Base-by-base conservation (phyloP, 257 asterid species). In the Solanum dulcamara region DNA sequence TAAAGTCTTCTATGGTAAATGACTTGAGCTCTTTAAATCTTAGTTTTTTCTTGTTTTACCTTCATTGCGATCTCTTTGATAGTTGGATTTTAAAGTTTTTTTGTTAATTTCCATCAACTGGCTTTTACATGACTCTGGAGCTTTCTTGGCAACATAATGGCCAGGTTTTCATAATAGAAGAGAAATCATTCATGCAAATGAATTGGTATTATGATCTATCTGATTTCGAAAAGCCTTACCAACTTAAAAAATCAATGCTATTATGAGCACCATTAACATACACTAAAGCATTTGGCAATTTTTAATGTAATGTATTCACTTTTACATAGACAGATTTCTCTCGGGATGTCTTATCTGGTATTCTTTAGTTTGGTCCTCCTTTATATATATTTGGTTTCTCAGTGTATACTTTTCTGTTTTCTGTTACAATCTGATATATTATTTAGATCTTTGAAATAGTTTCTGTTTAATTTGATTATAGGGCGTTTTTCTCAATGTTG, bases 401-500 rank as follows among this genome's bases (percentile, higher is more conserved):
- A 46, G 10, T 46, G 42, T 28, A 9, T 46, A 4, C 28, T 46
- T 46, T 77, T 46, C 40, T 77, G 59, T 46, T 77, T 77, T 77
- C 82, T 46, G 5, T 77, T 46, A 28, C 24, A 77, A 44, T 75
- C n/a, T 26, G 81, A 26, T 50, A 14, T 46, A 77, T 15, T 46
- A 35, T 77, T 15, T 71, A 87, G 46, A 33, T 67, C 79, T 86
- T 70, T 86, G 85, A 72, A 85, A 75, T 80, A 81, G 71, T 74
- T 86, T 38, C 68, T 44, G 28, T 66, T 67, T 85, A 38, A 84
- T 86, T 86, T 53, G 83, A 85, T 89, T 75, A 67, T 80, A 96
- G 98, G 98, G 93, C 6, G 86, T 96, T 85, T 96, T 89, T 86
- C 88, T 96, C 59, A 96, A 96, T 85, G 98, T 96, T 44, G 90